Evolutionary conservation across 1,139 yeast genomes (phyloP).

Genomic region (Fermentozyma sake): DNA sequence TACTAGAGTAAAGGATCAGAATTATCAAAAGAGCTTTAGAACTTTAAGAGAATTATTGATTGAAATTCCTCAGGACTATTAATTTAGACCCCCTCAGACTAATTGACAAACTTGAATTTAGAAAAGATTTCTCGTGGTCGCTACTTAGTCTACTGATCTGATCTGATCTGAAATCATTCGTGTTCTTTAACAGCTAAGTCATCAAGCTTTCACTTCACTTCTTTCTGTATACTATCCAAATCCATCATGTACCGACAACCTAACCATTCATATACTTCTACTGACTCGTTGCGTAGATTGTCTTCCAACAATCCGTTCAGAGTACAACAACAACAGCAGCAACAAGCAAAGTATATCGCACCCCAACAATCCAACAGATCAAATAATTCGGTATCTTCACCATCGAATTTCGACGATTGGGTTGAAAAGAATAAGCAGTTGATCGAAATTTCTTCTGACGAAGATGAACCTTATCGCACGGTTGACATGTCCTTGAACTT

Average conservation of each 20-base stretch:
- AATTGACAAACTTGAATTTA: no score
- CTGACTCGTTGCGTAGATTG: constrained; percentile 43
- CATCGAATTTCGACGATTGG: constrained; percentile 45
- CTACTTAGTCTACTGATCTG: no score
- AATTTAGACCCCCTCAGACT: no score
- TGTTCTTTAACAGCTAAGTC: no score
- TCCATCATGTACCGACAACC: constrained; percentile 42
- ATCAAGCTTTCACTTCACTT: no score
- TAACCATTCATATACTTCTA: constrained; percentile 29
- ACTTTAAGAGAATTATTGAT: no score
- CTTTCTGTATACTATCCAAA: constrained; percentile 1
- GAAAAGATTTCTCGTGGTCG: no score
- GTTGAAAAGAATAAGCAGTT: constrained; percentile 44
- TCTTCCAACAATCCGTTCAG: constrained; percentile 62
- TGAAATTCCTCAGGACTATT: no score
- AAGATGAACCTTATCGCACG: constrained; percentile 20
- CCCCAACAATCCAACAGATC: constrained; percentile 7
- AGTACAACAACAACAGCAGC: constrained; percentile 9
- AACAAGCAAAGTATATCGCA: constrained; percentile 4
- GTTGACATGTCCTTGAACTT: constrained; percentile 7
- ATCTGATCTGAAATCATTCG: no score
- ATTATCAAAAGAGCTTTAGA: no score
- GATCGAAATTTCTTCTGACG: constrained; percentile 40
- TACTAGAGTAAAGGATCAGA: no score
- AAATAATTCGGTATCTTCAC: constrained; percentile 9